These are phyloP conservation scores for Graphilbum sp. DNA, from an alignment of 2,329 filamentous ascomycete genomes.

Conservation along the genomic window DNA sequence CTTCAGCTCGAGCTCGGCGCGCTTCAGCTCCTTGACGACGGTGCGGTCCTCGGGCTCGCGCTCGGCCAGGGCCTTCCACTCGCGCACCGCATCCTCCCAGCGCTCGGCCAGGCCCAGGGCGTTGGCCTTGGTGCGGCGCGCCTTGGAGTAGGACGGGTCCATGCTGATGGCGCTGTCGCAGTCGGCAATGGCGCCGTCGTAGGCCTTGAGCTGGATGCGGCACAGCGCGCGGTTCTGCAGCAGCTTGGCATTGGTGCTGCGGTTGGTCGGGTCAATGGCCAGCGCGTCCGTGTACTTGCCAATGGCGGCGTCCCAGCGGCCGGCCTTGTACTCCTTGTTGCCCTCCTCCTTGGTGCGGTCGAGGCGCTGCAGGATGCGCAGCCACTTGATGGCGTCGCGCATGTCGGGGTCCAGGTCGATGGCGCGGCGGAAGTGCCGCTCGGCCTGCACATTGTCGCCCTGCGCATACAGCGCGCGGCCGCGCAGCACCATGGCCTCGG, in stretches of 20 bases:
- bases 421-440: conserved; percentile 83
- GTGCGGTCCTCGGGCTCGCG: conserved; percentile 65
- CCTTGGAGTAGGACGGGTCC: conserved; percentile 76
- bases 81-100: conserved; percentile 83
- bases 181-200: conserved; percentile 64
- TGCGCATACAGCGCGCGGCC: conserved; percentile 78
- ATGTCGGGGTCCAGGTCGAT: conserved; percentile 84
- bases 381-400: conserved; percentile 71
- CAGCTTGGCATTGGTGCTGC: conserved; percentile 86
- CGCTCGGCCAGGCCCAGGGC: conserved; percentile 69
- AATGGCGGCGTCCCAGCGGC: conserved; percentile 63
- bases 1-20: conserved; percentile 89
- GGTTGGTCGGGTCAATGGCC: conserved; percentile 73
- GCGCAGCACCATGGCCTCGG: conserved; percentile 80
- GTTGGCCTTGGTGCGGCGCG: conserved; percentile 85
- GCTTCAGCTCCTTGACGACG: conserved; percentile 70
- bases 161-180: conserved; percentile 71
- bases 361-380: conserved; percentile 80
- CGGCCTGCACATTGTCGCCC: conserved; percentile 88
- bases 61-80: conserved; percentile 77
- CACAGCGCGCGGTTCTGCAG: conserved; percentile 86
- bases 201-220: conserved; percentile 69
- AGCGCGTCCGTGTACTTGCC: conserved; percentile 73
- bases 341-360: conserved; percentile 90
- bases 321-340: conserved; percentile 77